These are phyloP conservation scores for Suhomyces maxii DNA, from an alignment of 1,139 yeast genomes.

Conservation along the genomic window DNA sequence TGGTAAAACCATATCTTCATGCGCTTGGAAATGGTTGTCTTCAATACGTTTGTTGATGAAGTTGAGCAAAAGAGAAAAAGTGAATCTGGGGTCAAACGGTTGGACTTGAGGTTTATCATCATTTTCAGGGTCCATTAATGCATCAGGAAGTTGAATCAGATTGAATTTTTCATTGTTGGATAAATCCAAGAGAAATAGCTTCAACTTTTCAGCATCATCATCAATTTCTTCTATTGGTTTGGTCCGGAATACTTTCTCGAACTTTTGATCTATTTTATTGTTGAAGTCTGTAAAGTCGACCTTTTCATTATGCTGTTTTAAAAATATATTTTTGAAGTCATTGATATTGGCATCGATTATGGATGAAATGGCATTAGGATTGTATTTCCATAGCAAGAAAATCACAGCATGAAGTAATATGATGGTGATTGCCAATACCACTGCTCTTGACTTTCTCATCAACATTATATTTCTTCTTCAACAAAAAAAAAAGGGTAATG, in stretches of 20 bases:
- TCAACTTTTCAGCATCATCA: conserved; percentile 1
- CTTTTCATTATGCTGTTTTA: conserved; percentile 2
- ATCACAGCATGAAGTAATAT: conserved; percentile 12
- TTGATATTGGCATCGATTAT: conserved; percentile 2
- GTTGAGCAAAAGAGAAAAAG: conserved; percentile 27
- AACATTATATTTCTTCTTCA: conserved; percentile 1
- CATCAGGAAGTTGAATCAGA: conserved; percentile 7
- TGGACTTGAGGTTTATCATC: conserved; percentile 17
- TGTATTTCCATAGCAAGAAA: conserved; percentile 9
- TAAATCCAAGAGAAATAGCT: conserved; percentile 7
- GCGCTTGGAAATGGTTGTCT: not conserved
- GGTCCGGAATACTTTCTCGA: conserved; percentile 3
- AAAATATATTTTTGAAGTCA: conserved; percentile 5
- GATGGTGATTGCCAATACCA: conserved; percentile 6
- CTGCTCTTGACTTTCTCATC: conserved; percentile 12
- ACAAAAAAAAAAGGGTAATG: too few relatives aligned
- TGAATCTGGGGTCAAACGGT: conserved; percentile 35
- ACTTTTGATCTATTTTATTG: conserved; percentile 3
- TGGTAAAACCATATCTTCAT: conserved; percentile 17
- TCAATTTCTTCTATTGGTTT: conserved; percentile 5
- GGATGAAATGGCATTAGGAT: conserved; percentile 4
- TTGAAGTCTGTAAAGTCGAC: conserved; percentile 6
- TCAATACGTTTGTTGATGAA: conserved; percentile 15
- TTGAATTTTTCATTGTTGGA: conserved; percentile 10
- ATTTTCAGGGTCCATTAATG: conserved; percentile 11